Percentiles rank a stretch among this genome's conserved stretches.
phyloP scores from a whole-genome alignment of 306 rosid species.

The Gleditsia sinensis region DNA sequence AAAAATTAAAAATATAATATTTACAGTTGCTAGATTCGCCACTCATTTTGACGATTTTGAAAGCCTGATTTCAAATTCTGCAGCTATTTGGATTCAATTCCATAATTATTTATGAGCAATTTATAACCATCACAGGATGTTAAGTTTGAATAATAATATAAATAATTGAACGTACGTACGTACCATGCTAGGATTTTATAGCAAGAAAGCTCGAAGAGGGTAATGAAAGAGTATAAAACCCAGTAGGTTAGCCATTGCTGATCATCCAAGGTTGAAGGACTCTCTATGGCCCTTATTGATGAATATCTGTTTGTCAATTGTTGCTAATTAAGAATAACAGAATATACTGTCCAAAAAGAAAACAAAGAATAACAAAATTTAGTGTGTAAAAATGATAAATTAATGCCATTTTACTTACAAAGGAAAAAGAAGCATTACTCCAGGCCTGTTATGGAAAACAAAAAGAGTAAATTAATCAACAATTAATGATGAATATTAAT shows the following conservation, averaged over 20 bases:
- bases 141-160: neutral
- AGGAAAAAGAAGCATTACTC: slow-evolving; percentile 83
- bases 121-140: too few species aligned
- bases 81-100: too few species aligned
- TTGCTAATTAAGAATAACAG: too few species aligned
- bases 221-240: slow-evolving; percentile 76
- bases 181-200: slow-evolving; percentile 76
- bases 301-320: slow-evolving; percentile 56
- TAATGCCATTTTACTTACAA: slow-evolving; percentile 62
- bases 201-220: slow-evolving; percentile 78
- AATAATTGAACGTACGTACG: neutral
- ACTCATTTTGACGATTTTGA: too few species aligned
- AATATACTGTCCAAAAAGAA: too few species aligned
- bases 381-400: too few species aligned
- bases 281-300: slow-evolving; percentile 88
- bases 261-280: slow-evolving; percentile 84
- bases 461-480: neutral
- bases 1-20: too few species aligned
- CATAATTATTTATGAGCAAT: too few species aligned
- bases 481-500: neutral
- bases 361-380: too few species aligned
- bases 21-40: too few species aligned
- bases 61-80: too few species aligned
- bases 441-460: slow-evolving; percentile 66
- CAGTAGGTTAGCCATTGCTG: slow-evolving; percentile 97